Conservation (phyloP, 306 rosid species). For the Corylus heterophylla region DNA sequence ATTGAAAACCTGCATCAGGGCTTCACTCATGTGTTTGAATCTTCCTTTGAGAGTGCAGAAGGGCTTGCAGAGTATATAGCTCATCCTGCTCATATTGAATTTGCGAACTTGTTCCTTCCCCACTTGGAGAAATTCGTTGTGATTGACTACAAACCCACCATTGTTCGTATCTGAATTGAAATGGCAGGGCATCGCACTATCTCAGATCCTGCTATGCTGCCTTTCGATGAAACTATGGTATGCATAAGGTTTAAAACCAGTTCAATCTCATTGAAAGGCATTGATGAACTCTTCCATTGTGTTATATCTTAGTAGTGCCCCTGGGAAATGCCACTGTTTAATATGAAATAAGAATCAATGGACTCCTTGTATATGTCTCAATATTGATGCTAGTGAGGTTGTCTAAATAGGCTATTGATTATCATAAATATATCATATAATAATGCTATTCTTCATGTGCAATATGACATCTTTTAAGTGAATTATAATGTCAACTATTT, state of each 20-base stretch:
- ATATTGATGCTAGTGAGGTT: too few species aligned
- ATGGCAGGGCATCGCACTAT: background rate
- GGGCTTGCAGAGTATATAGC: constrained; percentile 71
- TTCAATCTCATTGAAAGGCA: background rate
- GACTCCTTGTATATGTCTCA: too few species aligned
- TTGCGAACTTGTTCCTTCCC: constrained; percentile 52
- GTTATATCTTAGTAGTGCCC: background rate
- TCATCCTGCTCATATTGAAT: constrained; percentile 79
- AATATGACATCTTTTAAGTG: too few species aligned
- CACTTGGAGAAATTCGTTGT: constrained; percentile 56
- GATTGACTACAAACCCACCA: constrained; percentile 71
- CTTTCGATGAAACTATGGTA: constrained; percentile 9
- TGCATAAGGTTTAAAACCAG: background rate
- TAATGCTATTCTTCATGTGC: too few species aligned
- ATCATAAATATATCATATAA: too few species aligned
- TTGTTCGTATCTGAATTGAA: constrained; percentile 26
- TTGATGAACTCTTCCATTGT: background rate
- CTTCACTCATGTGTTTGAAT: constrained; percentile 82
- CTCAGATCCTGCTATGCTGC: background rate
- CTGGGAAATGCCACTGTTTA: background rate
- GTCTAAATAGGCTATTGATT: too few species aligned
- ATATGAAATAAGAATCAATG: background rate
- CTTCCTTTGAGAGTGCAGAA: constrained; percentile 76
- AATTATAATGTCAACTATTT: too few species aligned
- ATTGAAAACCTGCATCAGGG: constrained; percentile 79